Base-by-base conservation (phyloP, 495 filamentous ascomycete genomes). In the Articulospora tetracladia region DNA sequence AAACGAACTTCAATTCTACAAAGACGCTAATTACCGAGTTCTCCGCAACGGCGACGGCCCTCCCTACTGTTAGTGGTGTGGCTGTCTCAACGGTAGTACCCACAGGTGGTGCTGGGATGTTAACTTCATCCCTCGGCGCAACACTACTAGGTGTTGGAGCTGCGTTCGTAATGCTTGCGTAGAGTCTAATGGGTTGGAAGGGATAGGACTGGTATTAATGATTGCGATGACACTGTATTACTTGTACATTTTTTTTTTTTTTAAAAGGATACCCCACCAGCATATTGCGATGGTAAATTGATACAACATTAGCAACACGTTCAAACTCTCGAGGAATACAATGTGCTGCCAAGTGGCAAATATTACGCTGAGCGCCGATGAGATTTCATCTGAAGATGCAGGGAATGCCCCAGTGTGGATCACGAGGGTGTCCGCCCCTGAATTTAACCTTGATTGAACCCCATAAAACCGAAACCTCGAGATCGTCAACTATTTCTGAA, bases 1-100 rank as follows among this genome's bases (percentile, higher is more conserved):
- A 92, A 67, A 92, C 93, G 17, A 88, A 89, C 48, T 88, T 94
- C 74, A 90, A 97, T 68, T 78, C 83, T 27, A 86, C 83, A 0
- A 70, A 71, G 7, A 79, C 77, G 53, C 71, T 62, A 53, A 60
- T 83, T 25, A 54, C 80, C 1, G 79, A 80, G 59, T 74, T 83
- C 23, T 59, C 44, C 10, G 60, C 65, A 2, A 52, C 23, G 32
- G 61, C 55, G 7, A 59, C 64, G 3, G 49, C 34, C 2, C 62
- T 69, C 17, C 67, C 75, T 8, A 56, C 55, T 24, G 66, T 67
- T 2, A 67, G 66, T 1, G 72, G 73, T 13, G 70, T 82, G 36
- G 76, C 80, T 7, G 39, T 44, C 7, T 44, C 39, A 17, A 44
- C 39, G 17, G 17, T 17, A 44, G 39, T 44, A 3, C 3, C 17